Evolutionary conservation across 805 yeast genomes (phyloP), one percentile per base, ranked within the genome.

Genomic region (Wickerhamiella vanderwaltii): DNA sequence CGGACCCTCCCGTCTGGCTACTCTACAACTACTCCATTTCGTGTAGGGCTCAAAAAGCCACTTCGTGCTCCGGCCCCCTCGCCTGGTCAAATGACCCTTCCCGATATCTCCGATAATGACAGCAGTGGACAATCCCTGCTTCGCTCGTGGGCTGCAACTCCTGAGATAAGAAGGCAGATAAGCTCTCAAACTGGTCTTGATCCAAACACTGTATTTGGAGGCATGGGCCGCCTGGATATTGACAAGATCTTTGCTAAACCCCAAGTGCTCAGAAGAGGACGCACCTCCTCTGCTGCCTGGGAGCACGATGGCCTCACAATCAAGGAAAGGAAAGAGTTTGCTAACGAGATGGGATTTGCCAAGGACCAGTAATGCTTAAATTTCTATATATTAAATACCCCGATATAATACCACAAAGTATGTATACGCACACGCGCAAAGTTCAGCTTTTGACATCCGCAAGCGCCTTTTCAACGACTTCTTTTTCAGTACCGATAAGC

Each of bases 201-300:
- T 52, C 87, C 91, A 0, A 74, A 68, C 46, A 56, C 66, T 15
- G 71, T 84, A 1, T 83, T 85, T 61, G 94, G 94, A 0, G 78
- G 81, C 5, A 71, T 80, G 24, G 79, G 81, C 0, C 76, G 76
- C 2, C 61, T 81, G 44, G 71, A 75, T 40, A 13, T 37, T 15
- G 40, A 37, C 13, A n/a, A 29, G 15, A 29, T 37, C 13, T 37
- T 37, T 20, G n/a, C 12, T 5, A 28, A 29, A 5, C 41, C 41
- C 9, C 19, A 25, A 20, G 74, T 79, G 62, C 83, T 75, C 41
- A 84, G 77, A 47, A 29, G 41, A 2, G 16, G 24, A n/a, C 66
- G 75, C 34, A 71, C 73, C 13, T 69, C 81, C 1, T 71, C 75
- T 2, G 65, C 70, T 3, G 62, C 64, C 44, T 71, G 73, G 75